These are phyloP conservation scores for Globisporangium carolinianum DNA, from an alignment of 352 stramenopile genomes.

Conservation along the genomic window DNA sequence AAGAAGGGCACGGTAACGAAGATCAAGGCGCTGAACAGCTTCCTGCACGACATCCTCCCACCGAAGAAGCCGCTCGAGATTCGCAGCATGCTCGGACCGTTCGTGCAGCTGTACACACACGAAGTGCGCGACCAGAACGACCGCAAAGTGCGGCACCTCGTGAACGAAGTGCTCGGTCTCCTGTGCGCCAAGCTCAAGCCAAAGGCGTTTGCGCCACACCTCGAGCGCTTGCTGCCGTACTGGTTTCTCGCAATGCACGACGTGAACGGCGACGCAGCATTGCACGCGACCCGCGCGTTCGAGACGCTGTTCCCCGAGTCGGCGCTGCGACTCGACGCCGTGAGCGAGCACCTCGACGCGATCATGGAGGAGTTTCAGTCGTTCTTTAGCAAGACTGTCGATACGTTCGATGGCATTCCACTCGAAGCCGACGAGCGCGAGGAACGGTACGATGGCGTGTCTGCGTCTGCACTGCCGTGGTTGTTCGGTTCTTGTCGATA, in stretches of 20 bases:
- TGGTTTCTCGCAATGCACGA: constrained; percentile 84
- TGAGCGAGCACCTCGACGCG: constrained; percentile 30
- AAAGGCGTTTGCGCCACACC: constrained; percentile 59
- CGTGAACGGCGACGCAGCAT: constrained; percentile 44
- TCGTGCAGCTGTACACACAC: constrained; percentile 69
- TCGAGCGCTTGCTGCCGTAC: constrained; percentile 66
- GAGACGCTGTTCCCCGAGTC: constrained; percentile 39
- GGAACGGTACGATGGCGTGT: constrained; percentile 31
- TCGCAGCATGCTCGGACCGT: constrained; percentile 68
- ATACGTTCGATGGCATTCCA: constrained; percentile 54
- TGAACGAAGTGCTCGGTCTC: constrained; percentile 63
- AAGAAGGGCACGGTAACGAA: constrained; percentile 83
- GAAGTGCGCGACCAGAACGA: constrained; percentile 84
- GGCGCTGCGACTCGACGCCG: constrained; percentile 20
- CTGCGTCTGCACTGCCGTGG: too few relatives aligned
- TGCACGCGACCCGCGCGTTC: constrained; percentile 41
- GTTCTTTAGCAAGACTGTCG: constrained; percentile 55
- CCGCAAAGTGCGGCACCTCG: constrained; percentile 65
- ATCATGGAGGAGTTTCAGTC: constrained; percentile 59
- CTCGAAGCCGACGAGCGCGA: constrained; percentile 60
- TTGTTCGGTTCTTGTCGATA: not conserved
- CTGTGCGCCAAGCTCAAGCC: constrained; percentile 57
- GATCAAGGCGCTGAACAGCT: constrained; percentile 65
- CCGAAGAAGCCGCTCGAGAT: constrained; percentile 48
- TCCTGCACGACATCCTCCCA: constrained; percentile 55